phyloP scores from a whole-genome alignment of 148 eudicot species.

The Chenopodium suecicum region DNA sequence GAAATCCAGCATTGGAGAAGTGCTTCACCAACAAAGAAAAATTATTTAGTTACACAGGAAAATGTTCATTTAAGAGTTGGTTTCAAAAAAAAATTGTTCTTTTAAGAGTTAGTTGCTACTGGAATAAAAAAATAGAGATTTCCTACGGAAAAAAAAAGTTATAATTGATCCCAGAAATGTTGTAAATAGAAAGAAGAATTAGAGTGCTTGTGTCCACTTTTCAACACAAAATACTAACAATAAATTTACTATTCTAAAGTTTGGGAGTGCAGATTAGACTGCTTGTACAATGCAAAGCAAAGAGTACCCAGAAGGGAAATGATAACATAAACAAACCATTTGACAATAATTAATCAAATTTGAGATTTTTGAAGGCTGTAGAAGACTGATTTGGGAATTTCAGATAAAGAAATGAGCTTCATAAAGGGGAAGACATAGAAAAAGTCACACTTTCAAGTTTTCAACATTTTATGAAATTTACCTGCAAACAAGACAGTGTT shows the following conservation, averaged over 20 bases:
- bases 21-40: constrained; percentile 58
- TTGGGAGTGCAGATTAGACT: neutral
- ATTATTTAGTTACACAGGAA: constrained; percentile 2
- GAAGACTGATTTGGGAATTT: neutral
- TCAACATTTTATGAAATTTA: constrained; percentile 25
- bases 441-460: neutral
- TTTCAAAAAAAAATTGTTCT: neutral
- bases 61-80: neutral
- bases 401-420: neutral
- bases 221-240: neutral
- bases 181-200: neutral
- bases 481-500: constrained; percentile 97
- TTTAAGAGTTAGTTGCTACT: neutral
- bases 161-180: neutral
- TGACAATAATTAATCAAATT: neutral
- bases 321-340: neutral
- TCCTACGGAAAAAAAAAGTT: neutral
- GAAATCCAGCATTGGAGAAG: constrained; percentile 98
- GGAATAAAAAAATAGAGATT: neutral
- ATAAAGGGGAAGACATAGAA: neutral
- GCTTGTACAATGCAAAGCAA: neutral
- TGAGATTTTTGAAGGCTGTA: neutral
- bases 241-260: neutral
- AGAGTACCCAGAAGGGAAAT: neutral
- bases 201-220: neutral